Base-by-base conservation (phyloP, 371 early-diverging fungal genomes). In the Enterocytospora artemiae region DNA sequence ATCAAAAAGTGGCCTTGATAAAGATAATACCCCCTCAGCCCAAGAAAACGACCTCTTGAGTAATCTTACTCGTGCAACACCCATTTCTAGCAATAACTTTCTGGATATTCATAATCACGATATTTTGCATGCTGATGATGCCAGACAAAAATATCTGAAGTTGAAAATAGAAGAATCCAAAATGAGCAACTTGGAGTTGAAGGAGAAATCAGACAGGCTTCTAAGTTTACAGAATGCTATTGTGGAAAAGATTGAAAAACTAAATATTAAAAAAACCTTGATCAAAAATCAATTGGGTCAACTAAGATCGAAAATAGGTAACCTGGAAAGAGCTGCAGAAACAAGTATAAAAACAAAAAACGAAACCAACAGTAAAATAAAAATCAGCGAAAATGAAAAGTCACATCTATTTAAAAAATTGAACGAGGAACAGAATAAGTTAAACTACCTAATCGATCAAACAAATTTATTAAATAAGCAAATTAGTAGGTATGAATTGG, bases 301-400 rank as follows among this genome's bases (percentile, higher is more conserved):
- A 43, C 33, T 36, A 31, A 16, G 24, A 5, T 5, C 9, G 9
- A 20, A 36, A 24, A 16, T 7, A 24, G 7, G 30, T 7, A 54
- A 18, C 7, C 5, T 28, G 16, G 7, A 46, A 24, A 20, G 45
- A 5, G 14, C 41, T 54, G 22, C 12, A 55, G 58, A 32, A 43
- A 14, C 7, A 12, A 46, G 45, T 57, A 5, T 7, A 5, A 25
- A 46, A 7, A 18, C 48, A 46, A 18, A 20, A 9, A 43, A 43
- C 18, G 43, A 57, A 12, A 46, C 14, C 3, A 25, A 14, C 18
- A 7, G 14, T 9, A 22, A 57, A 46, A 57, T 44, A 32, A 41
- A 31, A 44, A 24, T 57, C n/a, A 3, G 4, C n/a, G 12, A 54
- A 24, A 41, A 28, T 20, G 58, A 57, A 31, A 46, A 25, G 27